phyloP scores from a whole-genome alignment of 805 yeast genomes.

The Kazachstania viticola region DNA sequence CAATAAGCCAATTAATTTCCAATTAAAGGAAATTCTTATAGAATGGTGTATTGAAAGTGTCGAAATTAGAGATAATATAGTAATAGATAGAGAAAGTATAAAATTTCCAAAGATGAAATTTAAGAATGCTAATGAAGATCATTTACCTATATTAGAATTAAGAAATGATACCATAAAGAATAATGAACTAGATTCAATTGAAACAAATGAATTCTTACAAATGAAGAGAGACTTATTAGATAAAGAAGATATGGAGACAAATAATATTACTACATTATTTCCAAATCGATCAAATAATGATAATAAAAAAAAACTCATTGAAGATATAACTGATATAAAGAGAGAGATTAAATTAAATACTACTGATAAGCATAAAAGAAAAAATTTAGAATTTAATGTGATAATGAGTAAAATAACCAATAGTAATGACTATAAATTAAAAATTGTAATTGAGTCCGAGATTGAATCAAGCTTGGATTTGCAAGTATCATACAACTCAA shows the following conservation, averaged over 20 bases:
- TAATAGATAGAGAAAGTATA: conserved; percentile 47
- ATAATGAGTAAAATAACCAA: conserved; percentile 21
- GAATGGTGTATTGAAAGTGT: conserved; percentile 82
- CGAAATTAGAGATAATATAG: conserved; percentile 40
- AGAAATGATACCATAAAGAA: conserved; percentile 34
- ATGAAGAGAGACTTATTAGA: conserved; percentile 13
- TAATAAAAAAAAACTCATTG: conserved; percentile 30
- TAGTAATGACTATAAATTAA: conserved; percentile 24
- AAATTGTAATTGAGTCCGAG: conserved; percentile 29
- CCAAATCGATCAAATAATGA: conserved; percentile 6
- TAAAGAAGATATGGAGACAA: conserved; percentile 24
- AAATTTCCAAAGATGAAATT: conserved; percentile 58
- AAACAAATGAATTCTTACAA: conserved; percentile 18
- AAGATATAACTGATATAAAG: conserved; percentile 32
- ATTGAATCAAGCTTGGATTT: conserved; percentile 27
- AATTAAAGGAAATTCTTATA: conserved; percentile 51
- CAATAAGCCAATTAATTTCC: conserved; percentile 48
- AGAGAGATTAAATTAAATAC: background rate
- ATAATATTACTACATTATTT: conserved; percentile 20
- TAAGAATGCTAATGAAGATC: conserved; percentile 39
- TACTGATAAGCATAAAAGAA: conserved; percentile 2
- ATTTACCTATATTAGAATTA: conserved; percentile 30
- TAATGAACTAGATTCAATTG: conserved; percentile 21
- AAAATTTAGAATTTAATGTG: conserved; percentile 18
- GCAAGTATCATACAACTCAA: conserved; percentile 19